phyloP scores from a whole-genome alignment of 495 filamentous ascomycete genomes.

The Tuber umbilicatum region DNA sequence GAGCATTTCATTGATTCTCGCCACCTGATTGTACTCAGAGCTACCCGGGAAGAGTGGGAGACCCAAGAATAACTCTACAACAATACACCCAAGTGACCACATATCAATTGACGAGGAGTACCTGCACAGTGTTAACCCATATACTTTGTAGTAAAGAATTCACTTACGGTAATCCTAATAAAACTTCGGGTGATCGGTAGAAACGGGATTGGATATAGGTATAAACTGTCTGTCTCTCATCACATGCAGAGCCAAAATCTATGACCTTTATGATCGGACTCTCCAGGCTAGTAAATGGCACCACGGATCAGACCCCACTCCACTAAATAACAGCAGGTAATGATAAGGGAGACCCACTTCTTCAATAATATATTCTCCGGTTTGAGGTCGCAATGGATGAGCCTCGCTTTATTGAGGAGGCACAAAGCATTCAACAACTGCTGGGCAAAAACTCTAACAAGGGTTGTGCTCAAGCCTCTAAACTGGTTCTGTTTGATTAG shows the following conservation, averaged over 20 bases:
- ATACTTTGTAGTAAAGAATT: constrained; percentile 6
- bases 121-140: constrained; percentile 43
- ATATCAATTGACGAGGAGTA: constrained; percentile 99
- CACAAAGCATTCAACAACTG: constrained; percentile 89
- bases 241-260: constrained; percentile 97
- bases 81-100: constrained; percentile 99
- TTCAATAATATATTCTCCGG: constrained; percentile 98
- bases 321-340: not conserved
- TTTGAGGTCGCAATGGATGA: constrained; percentile 98
- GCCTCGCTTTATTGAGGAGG: constrained; percentile 86
- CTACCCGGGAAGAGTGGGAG: constrained; percentile 94
- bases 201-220: constrained; percentile 99
- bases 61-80: constrained; percentile 95
- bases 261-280: constrained; percentile 99
- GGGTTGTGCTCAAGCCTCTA: constrained; percentile 90
- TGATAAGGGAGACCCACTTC: constrained; percentile 54
- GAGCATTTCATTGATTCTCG: constrained; percentile 96
- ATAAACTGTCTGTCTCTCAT: constrained; percentile 97
- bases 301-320: constrained; percentile 15
- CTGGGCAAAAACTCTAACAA: constrained; percentile 96
- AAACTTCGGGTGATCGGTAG: constrained; percentile 93
- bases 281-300: constrained; percentile 58
- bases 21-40: constrained; percentile 98
- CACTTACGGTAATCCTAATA: constrained; percentile 76
- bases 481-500: constrained; percentile 99